phyloP scores from a whole-genome alignment of 495 filamentous ascomycete species.

The Lasiosphaeria hispida region DNA sequence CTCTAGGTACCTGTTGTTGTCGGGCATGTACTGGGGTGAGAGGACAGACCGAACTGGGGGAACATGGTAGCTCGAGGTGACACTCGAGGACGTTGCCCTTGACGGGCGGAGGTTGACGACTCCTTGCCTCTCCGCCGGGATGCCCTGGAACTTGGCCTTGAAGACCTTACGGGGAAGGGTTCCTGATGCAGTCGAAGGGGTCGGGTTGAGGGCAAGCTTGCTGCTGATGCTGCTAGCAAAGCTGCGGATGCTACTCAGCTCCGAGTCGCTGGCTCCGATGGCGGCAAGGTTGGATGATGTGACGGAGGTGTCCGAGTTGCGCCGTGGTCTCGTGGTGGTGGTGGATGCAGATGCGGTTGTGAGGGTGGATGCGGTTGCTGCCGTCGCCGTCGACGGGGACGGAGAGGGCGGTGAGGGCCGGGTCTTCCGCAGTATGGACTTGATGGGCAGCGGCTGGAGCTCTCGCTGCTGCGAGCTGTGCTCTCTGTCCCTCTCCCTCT shows the following conservation, averaged over 20 bases:
- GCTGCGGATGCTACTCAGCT: constrained; percentile 13
- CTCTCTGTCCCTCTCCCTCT: constrained; percentile 18
- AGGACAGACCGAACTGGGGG: constrained; percentile 24
- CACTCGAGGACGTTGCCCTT: constrained; percentile 19
- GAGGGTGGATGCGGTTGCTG: constrained; percentile 6
- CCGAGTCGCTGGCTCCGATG: constrained; percentile 25
- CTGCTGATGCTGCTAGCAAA: constrained; percentile 7
- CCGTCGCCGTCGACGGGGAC: neutral
- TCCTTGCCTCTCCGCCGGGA: constrained; percentile 27
- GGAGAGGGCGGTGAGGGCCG: constrained; percentile 16
- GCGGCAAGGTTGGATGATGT: constrained; percentile 32
- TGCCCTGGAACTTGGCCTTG: constrained; percentile 31
- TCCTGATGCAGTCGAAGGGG: constrained; percentile 10
- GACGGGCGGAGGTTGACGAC: constrained; percentile 30
- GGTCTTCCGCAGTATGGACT: constrained; percentile 29
- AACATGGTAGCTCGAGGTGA: constrained; percentile 21
- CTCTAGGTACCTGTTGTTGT: constrained; percentile 8
- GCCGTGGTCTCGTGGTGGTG: constrained; percentile 17
- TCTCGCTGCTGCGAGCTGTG: neutral
- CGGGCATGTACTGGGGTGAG: constrained; percentile 19
- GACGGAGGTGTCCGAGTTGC: constrained; percentile 35
- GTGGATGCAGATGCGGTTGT: constrained; percentile 1
- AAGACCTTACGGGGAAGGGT: constrained; percentile 33
- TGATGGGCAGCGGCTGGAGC: constrained; percentile 18
- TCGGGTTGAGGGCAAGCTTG: neutral